Percentiles rank a stretch among this genome's conserved stretches.
Evolutionary conservation across 371 early-diverging fungal genomes (phyloP).

Genomic region (Saksenaea oblongispora): DNA sequence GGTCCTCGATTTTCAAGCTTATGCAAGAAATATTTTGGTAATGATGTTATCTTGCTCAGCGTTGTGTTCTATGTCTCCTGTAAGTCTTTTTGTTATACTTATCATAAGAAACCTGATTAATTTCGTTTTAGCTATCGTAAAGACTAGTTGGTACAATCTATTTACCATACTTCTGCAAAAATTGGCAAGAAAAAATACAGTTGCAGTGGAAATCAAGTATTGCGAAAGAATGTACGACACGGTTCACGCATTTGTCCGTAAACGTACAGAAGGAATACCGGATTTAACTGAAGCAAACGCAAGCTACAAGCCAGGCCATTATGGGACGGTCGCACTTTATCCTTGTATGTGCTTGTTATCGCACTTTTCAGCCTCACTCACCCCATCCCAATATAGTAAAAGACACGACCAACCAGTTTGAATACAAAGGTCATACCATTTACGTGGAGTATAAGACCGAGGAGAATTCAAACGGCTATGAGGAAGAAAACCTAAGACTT

Average conservation of each 20-base stretch:
- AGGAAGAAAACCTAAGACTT: neutral
- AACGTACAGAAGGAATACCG: slow-evolving; percentile 14
- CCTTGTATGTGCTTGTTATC: slow-evolving; percentile 24
- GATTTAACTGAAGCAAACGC: slow-evolving; percentile 15
- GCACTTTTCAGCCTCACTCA: neutral
- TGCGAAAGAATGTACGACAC: slow-evolving; percentile 20
- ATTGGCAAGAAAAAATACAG: neutral
- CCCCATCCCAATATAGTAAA: neutral
- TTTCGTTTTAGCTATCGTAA: slow-evolving; percentile 26
- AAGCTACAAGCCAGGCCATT: slow-evolving; percentile 10
- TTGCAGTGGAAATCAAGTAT: slow-evolving; percentile 12
- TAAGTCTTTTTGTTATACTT: slow-evolving; percentile 6
- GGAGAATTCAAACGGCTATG: neutral
- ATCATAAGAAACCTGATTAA: neutral
- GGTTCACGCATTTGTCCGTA: slow-evolving; percentile 18
- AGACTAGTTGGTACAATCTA: slow-evolving; percentile 24
- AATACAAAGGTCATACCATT: slow-evolving; percentile 26
- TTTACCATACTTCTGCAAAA: slow-evolving; percentile 9
- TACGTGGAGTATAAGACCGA: neutral
- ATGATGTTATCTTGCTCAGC: slow-evolving; percentile 34
- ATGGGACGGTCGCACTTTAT: slow-evolving; percentile 16
- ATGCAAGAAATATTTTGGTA: slow-evolving; percentile 35
- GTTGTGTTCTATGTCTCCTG: slow-evolving; percentile 30
- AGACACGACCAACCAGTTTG: slow-evolving; percentile 16
- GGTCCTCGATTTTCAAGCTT: slow-evolving; percentile 30